A percentile compares a stretch with the other conserved stretches of the same genome.
Conservation (phyloP, 164 flowering plant species). For the Buxus sempervirens region DNA sequence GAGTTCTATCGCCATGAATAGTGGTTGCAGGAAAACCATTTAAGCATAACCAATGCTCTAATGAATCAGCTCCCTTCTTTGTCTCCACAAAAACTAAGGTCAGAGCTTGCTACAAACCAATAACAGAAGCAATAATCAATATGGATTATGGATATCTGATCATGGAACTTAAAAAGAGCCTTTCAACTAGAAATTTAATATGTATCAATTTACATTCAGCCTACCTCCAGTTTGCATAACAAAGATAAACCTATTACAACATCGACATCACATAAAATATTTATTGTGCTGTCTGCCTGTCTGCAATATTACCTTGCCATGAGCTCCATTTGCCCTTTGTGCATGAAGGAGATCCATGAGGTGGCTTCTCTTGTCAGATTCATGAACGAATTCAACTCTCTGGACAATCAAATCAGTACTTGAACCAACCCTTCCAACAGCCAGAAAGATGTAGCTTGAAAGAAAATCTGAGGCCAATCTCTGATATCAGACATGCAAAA, state of each 20-base stretch:
- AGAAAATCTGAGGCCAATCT: slow-evolving; percentile 56
- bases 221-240: no score
- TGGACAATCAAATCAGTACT: slow-evolving; percentile 62
- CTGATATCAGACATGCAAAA: slow-evolving; percentile 28
- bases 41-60: slow-evolving; percentile 46
- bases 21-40: slow-evolving; percentile 62
- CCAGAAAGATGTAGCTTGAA: slow-evolving; percentile 45
- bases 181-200: background rate
- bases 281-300: background rate
- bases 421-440: slow-evolving; percentile 72
- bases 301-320: slow-evolving; percentile 41
- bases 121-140: slow-evolving; percentile 5
- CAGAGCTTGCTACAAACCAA: slow-evolving; percentile 42
- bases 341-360: slow-evolving; percentile 62
- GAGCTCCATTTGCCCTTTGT: slow-evolving; percentile 45
- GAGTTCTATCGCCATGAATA: slow-evolving; percentile 61
- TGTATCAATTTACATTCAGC: background rate
- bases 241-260: no score
- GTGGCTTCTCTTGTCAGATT: slow-evolving; percentile 53
- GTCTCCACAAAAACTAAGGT: slow-evolving; percentile 69
- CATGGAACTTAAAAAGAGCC: background rate
- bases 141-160: no score
- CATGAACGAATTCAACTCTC: slow-evolving; percentile 53
- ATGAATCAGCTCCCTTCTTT: slow-evolving; percentile 61
- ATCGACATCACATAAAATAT: background rate